Base-by-base conservation (phyloP, 345 rosid genomes). In the Salix suchowensis region DNA sequence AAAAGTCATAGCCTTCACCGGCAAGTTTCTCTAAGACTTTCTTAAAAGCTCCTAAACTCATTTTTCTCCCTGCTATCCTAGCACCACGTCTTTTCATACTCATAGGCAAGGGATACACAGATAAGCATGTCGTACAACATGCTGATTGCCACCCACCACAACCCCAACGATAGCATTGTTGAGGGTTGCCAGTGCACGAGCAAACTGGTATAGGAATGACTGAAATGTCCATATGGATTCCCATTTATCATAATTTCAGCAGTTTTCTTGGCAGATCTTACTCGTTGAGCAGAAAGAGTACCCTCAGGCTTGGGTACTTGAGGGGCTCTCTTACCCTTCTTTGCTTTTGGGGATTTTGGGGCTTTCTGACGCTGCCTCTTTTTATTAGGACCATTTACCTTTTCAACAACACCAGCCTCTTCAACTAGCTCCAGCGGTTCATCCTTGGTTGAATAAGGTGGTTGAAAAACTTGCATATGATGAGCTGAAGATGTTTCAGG, bases 131-230 rank as follows among this genome's bases (percentile, higher is more conserved):
- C 1, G 98, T 94, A 71, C 97, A 94, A 71, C 97, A 94, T n/a
- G 98, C 97, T 0, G 97, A 94, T 80, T 92, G 98, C 98, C 99
- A 96, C 71, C 99, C 99, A 42, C 99, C 99, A 67, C 97, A 90
- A 24, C 99, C 99, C 98, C 97, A 96, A 37, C 97, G 91, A 81
- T 96, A 96, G 67, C 99, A 96, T 71, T 92, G 99, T 86, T 91
- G 97, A n/a, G 97, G 88, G 70, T 82, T 64, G 75, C 98, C 97
- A 26, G 98, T 96, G 79, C 99, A 93, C 0, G 99, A 88, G 85
- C 98, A 94, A 52, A 94, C 92, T 21, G 98, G 98, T 65, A 89
- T 92, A 3, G 97, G 94, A 77, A 94, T 84, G 74, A 91, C 89
- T 0, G 97, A 91, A 74, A 93, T 91, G 82, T 96, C 99, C 96